Conservation (phyloP, 345 rosid species). For the Ailanthus altissimus region DNA sequence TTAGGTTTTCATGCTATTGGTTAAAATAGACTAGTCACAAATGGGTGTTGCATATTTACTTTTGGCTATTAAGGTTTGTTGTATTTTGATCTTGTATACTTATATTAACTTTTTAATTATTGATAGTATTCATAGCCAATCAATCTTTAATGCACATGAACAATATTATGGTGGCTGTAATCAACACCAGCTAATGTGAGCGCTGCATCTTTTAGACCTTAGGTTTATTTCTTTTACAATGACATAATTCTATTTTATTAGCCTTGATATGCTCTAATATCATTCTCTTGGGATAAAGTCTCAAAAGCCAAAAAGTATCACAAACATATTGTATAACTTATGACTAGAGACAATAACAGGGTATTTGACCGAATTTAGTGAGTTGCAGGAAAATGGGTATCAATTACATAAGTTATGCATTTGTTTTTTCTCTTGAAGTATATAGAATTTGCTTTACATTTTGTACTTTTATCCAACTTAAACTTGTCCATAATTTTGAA, state of each 20-base stretch:
- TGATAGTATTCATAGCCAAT: background rate
- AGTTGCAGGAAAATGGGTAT: constrained; percentile 90
- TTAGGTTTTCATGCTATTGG: constrained; percentile 98
- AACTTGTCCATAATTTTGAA: too few relatives aligned
- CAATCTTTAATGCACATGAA: background rate
- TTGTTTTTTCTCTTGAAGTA: background rate
- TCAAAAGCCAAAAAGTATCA: constrained; percentile 1
- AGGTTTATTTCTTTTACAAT: constrained; percentile 5
- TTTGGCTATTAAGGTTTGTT: constrained; percentile 85
- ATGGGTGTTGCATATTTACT: constrained; percentile 91
- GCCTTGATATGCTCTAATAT: background rate
- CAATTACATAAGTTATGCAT: background rate
- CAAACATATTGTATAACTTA: background rate
- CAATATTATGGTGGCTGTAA: constrained; percentile 1
- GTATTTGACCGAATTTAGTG: background rate
- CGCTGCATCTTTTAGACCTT: background rate
- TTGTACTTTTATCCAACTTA: too few relatives aligned
- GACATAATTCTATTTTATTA: background rate
- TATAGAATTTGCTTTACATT: background rate
- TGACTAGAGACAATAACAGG: background rate
- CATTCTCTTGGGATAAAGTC: too few relatives aligned
- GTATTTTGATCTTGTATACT: constrained; percentile 18
- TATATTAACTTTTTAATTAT: too few relatives aligned
- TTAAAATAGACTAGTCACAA: constrained; percentile 94
- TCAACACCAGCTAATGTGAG: background rate